Evolutionary conservation across 768 basidiomycete genomes (phyloP).

Genomic region (Cystobasidium onofrii): DNA sequence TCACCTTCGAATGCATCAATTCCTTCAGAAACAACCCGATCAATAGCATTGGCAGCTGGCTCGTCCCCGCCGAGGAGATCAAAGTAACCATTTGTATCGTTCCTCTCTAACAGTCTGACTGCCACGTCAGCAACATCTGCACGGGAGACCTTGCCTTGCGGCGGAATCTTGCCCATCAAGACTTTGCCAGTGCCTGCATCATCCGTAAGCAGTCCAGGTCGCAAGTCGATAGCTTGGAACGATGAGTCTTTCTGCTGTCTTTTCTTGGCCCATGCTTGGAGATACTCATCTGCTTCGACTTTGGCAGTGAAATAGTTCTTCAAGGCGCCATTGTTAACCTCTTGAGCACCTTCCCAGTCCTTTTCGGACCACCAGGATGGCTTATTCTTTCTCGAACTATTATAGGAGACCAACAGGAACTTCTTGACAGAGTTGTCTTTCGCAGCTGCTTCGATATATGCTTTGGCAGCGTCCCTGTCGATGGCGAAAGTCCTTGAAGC

Average conservation of each 20-base stretch:
- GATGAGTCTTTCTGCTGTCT: slow-evolving; percentile 38
- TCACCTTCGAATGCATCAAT: slow-evolving; percentile 18
- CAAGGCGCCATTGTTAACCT: slow-evolving; percentile 13
- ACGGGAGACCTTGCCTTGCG: slow-evolving; percentile 6
- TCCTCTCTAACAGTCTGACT: slow-evolving; percentile 3
- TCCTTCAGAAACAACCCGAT: slow-evolving; percentile 10
- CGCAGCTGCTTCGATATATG: slow-evolving; percentile 16
- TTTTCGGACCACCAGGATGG: slow-evolving; percentile 26
- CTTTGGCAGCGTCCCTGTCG: slow-evolving; percentile 28
- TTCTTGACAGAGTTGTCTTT: slow-evolving; percentile 3
- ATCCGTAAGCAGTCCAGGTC: slow-evolving; percentile 57
- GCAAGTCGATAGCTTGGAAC: slow-evolving; percentile 62
- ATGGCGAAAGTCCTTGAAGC: slow-evolving; percentile 23
- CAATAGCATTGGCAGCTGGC: not conserved
- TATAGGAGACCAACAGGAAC: slow-evolving; percentile 21
- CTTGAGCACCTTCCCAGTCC: slow-evolving; percentile 18
- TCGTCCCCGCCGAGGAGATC: slow-evolving; percentile 14
- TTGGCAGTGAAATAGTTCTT: slow-evolving; percentile 44
- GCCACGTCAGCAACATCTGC: slow-evolving; percentile 29
- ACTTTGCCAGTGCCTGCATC: slow-evolving; percentile 53
- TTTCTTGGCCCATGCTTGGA: slow-evolving; percentile 46
- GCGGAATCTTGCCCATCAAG: slow-evolving; percentile 51
- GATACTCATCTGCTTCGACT: slow-evolving; percentile 49
- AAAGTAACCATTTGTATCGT: slow-evolving; percentile 14
- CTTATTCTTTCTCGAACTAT: not conserved